Evolutionary conservation across 2,329 filamentous ascomycete species (phyloP).

Genomic region (Aplosporella prunicola): DNA sequence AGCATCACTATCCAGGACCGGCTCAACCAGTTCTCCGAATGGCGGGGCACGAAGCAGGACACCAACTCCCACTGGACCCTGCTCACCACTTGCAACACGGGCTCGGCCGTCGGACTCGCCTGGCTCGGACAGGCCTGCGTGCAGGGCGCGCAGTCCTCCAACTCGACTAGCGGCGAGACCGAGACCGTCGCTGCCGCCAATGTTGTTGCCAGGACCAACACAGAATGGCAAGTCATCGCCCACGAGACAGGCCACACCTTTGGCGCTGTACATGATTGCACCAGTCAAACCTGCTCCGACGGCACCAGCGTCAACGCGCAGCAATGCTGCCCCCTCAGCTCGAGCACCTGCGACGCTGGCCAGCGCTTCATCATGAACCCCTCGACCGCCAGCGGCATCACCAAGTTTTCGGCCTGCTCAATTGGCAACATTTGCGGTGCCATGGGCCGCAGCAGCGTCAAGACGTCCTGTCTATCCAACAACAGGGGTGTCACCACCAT

Average conservation of each 20-base stretch:
- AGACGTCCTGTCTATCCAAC: conserved; percentile 67
- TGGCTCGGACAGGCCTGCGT: conserved; percentile 88
- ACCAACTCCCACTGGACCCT: conserved; percentile 89
- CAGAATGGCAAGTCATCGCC: conserved; percentile 92
- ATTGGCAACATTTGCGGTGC: conserved; percentile 92
- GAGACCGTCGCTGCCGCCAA: conserved; percentile 80
- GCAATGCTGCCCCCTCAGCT: conserved; percentile 67
- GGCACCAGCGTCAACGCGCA: conserved; percentile 50
- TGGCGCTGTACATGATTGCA: conserved; percentile 92
- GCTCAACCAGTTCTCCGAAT: conserved; percentile 77
- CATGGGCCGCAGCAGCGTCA: conserved; percentile 66
- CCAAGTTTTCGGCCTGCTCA: conserved; percentile 74
- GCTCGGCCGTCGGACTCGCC: conserved; percentile 76
- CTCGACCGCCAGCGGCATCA: conserved; percentile 64
- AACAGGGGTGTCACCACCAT: conserved; percentile 78
- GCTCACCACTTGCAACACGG: conserved; percentile 71
- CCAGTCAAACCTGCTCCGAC: conserved; percentile 53
- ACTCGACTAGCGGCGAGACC: conserved; percentile 28
- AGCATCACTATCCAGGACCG: conserved; percentile 60
- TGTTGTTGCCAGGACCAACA: conserved; percentile 72
- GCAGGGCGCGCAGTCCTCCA: conserved; percentile 40
- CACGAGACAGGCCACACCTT: conserved; percentile 94
- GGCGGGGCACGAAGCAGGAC: conserved; percentile 71
- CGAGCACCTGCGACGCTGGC: conserved; percentile 59
- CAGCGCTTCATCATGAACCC: conserved; percentile 95